Evolutionary conservation across 805 yeast species (phyloP), one percentile per base, ranked within the genome.

Genomic region (Candida dajiaensis): DNA sequence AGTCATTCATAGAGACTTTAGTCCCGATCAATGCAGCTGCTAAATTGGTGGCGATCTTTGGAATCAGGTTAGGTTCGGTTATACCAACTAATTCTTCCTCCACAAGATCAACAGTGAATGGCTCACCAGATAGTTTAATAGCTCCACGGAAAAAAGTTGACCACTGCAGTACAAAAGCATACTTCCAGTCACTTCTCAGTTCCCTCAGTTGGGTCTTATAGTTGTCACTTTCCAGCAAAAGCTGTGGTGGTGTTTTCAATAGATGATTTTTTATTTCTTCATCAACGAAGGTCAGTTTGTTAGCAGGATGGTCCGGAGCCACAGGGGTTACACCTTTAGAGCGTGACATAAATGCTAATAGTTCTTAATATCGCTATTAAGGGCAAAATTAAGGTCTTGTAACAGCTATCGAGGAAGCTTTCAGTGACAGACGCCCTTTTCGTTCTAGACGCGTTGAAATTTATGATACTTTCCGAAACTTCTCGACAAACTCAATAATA

Each of bases 61-160:
- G 68, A 13, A 72, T 55, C 43, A 80, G 65, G 40, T 70, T 61
- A 1, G 66, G 62, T 15, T 74, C 77, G 20, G 62, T 61, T 20
- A 72, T 51, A 0, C 74, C 74, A 22, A 80, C 65, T 13, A 82
- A 63, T 53, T 82, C 89, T 54, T 80, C 80, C 55, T 82, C 89
- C 49, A 81, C 45, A 16, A 52, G 45, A 48, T 80, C 83, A 8
- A 74, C 73, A 54, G 81, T 83, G 52, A 81, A 77, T 12, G 69
- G 68, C 45, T 80, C 85, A 7, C 69, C 65, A 12, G 67, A 66
- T 45, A 82, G 59, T 52, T 70, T 76, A 31, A 81, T 59, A 42
- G 71, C 69, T 21, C 78, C 80, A 45, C 81, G 73, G 59, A 76
- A 73, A 41, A 72, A 66, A 50, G 71, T 72, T 23, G 81, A 59